Base-by-base conservation (phyloP, 768 basidiomycete species). In the Panus rudis region DNA sequence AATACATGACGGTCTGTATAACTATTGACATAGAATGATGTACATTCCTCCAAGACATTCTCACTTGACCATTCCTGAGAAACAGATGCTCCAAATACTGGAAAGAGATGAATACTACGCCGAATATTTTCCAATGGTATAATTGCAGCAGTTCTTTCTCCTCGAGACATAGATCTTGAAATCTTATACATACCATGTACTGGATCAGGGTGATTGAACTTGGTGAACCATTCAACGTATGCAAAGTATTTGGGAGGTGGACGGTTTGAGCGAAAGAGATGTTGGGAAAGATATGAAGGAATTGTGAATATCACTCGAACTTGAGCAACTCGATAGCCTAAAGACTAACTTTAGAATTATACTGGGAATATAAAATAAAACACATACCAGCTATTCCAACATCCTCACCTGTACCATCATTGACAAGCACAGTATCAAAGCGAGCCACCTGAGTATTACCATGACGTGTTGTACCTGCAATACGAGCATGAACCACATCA, bases 361-460 rank as follows among this genome's bases (percentile, higher is more conserved):
- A 10, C 10, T 10, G n/a, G n/a, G 28, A 30, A 10, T 30, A n/a
- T 10, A n/a, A 10, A n/a, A 22, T 39, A 14, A n/a, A 17, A 24
- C 28, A 26, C 21, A 4, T 20, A 25, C 42, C 42, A 16, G 32
- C 6, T 3, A 43, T 33, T 4, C 34, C 42, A 17, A n/a, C 34
- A 4, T 20, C 4, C 6, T 24, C 33, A n/a, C 34, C 42, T 8
- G 11, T 16, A 14, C 34, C 34, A 6, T 27, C 33, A n/a, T 34
- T 56, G 17, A 63, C 46, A 2, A 67, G 44, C 1, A 47, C 62
- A 1, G 59, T 67, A 45, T 72, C 68, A 52, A 69, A 71, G 28
- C 28, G 28, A n/a, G 28, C 10, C 10, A 10, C n/a, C 10, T 10
- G 28, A 10, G 10, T n/a, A 10, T 30, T 30, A n/a, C 35, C n/a